These are phyloP conservation scores for Penicillium nucicola DNA, from an alignment of 495 filamentous ascomycete genomes.

Conservation along the genomic window DNA sequence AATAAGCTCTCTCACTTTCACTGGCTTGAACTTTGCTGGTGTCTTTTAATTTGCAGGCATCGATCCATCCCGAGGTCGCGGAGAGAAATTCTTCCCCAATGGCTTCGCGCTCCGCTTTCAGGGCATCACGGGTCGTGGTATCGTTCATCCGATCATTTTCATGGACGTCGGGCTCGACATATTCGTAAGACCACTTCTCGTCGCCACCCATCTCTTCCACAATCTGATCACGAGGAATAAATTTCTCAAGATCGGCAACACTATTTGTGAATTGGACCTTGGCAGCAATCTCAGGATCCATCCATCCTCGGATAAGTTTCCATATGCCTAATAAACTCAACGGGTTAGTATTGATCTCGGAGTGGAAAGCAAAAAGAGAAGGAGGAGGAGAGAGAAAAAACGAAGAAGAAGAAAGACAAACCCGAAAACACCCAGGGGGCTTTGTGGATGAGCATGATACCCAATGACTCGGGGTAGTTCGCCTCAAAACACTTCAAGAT, in stretches of 20 bases:
- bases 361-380: too few relatives aligned
- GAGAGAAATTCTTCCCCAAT: conserved; percentile 67
- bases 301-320: conserved; percentile 89
- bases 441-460: conserved; percentile 85
- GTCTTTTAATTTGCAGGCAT: conserved; percentile 37
- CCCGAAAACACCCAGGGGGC: conserved; percentile 93
- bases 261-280: conserved; percentile 92
- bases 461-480: conserved; percentile 90
- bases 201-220: conserved; percentile 74
- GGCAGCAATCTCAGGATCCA: conserved; percentile 90
- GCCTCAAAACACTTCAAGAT: conserved; percentile 97
- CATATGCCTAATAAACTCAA: conserved; percentile 54
- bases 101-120: conserved; percentile 54
- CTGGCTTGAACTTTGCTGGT: conserved; percentile 34
- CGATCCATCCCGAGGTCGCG: conserved; percentile 67
- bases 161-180: conserved; percentile 66
- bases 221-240: conserved; percentile 66
- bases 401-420: conserved; percentile 28
- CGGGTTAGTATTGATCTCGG: background rate
- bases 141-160: conserved; percentile 75
- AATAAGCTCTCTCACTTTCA: conserved; percentile 51
- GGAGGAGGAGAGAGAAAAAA: too few relatives aligned
- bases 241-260: conserved; percentile 69
- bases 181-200: conserved; percentile 78
- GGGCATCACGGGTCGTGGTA: conserved; percentile 51